Conservation (phyloP, 1,284 basidiomycete species). For the Leccinum ponderosum region DNA sequence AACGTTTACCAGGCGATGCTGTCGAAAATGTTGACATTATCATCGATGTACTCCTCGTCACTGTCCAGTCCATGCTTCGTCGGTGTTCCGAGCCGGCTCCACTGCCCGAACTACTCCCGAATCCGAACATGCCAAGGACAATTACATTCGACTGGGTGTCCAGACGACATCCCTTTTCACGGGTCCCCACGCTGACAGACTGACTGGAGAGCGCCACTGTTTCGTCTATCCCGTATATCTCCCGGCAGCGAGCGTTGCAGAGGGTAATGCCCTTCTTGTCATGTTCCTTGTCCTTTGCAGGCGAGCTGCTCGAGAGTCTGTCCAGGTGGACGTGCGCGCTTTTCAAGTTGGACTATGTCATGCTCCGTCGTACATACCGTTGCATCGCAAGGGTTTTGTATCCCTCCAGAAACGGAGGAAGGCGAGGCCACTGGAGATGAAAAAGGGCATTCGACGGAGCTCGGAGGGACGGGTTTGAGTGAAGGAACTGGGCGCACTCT, state of each 20-base stretch:
- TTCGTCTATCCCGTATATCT: constrained; percentile 29
- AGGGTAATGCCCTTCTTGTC: constrained; percentile 69
- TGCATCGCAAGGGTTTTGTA: constrained; percentile 90
- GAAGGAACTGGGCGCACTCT: constrained; percentile 64
- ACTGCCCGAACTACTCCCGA: background rate
- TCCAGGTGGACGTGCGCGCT: constrained; percentile 71
- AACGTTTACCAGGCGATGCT: background rate
- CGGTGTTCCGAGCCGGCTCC: constrained; percentile 34
- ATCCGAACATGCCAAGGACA: constrained; percentile 28
- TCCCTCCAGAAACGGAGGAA: constrained; percentile 70
- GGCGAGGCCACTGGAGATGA: constrained; percentile 55
- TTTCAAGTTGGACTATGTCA: constrained; percentile 83
- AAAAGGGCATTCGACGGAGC: constrained; percentile 33
- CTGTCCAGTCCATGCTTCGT: constrained; percentile 59
- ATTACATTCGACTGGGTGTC: constrained; percentile 46
- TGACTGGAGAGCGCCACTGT: constrained; percentile 33
- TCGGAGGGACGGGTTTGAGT: constrained; percentile 84
- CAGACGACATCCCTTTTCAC: constrained; percentile 38
- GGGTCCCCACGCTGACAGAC: constrained; percentile 40
- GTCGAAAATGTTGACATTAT: constrained; percentile 34
- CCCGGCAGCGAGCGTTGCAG: constrained; percentile 28
- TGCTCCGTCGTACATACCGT: constrained; percentile 76
- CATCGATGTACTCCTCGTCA: constrained; percentile 65
- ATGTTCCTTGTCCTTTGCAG: constrained; percentile 52
- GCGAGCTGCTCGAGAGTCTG: constrained; percentile 55